A percentile compares a stretch with the other conserved stretches of the same genome.
These are phyloP conservation scores for Pseudognaphalium luteoalbum DNA, from an alignment of 129 eudicot genomes.

Conservation along the genomic window DNA sequence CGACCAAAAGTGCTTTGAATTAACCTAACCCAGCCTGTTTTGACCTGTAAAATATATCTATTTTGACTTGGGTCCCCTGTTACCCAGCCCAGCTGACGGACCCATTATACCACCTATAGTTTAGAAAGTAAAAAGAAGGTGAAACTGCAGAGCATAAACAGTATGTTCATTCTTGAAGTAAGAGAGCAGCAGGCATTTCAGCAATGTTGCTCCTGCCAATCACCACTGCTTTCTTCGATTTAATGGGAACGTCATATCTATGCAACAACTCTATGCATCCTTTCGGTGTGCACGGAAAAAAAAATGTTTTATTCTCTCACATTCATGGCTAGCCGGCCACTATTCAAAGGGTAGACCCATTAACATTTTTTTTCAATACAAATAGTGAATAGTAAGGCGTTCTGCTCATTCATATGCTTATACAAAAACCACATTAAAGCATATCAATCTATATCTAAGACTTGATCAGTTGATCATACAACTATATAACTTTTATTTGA, in stretches of 20 bases:
- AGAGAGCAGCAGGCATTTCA: conserved; percentile 88
- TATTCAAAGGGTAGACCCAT: conserved; percentile 89
- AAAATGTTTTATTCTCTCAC: conserved; percentile 86
- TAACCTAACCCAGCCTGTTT: neutral
- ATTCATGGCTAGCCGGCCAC: conserved; percentile 89
- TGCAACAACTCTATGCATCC: conserved; percentile 93
- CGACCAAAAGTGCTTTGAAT: neutral
- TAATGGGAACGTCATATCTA: conserved; percentile 62
- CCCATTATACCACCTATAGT: neutral
- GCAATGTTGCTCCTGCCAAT: conserved; percentile 93
- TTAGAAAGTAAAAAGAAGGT: neutral
- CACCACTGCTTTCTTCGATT: conserved; percentile 90
- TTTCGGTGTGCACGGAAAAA: conserved; percentile 98
- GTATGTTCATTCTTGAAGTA: conserved; percentile 57
- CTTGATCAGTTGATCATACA: too few relatives aligned
- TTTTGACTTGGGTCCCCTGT: too few relatives aligned
- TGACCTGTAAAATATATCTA: neutral
- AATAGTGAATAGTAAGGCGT: conserved; percentile 51
- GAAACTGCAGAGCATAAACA: neutral
- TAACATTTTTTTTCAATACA: conserved; percentile 91
- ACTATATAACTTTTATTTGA: neutral
- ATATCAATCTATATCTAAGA: too few relatives aligned
- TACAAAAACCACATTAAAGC: conserved; percentile 12
- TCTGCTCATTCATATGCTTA: conserved; percentile 89
- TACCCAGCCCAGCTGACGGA: neutral